Evolutionary conservation across 305 asterid genomes (phyloP), one percentile per base, ranked within the genome.

Genomic region (Petunia hybrid): DNA sequence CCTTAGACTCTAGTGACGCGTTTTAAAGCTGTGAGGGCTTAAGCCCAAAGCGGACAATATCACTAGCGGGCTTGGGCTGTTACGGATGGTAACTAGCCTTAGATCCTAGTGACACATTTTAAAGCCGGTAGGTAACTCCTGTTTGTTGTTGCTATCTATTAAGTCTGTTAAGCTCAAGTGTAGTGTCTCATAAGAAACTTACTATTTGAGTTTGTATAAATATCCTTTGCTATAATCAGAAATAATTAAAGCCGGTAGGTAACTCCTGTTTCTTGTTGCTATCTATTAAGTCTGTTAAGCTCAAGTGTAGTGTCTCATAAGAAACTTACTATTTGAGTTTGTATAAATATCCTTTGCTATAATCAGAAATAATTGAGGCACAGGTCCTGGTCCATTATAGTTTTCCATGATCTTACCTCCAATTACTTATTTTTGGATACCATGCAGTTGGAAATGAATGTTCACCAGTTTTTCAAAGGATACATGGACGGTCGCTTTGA

Each of bases 381-480:
- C 22, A 45, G n/a, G 70, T 64, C 38, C 45, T 63, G 69, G 4
- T 69, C 22, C 38, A 31, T 22, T 70, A 46, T 70, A 46, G 31
- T 70, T 48, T 70, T 46, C 42, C 60, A 45, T 46, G 61, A 46
- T 71, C 61, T 71, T 71, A 35, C 43, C 60, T 46, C 14, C 22
- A 14, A 16, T 46, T 48, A 35, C 77, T 79, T 46, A 64, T 22
- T 64, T 53, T 10, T 55, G 82, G 55, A 62, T 51, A 84, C 42
- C 80, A 62, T 83, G 83, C 95, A 95, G 99, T 94, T 87, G 78
- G 93, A 91, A 43, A 89, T 92, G 80, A 91, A 90, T 83, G 80
- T 89, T 65, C 92, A 85, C 84, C 71, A 91, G 71, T 95, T 94
- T 81, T 95, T 95, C 83, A 86, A 70, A 36, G 98, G 98, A 59